Percentiles rank a stretch among this genome's conserved stretches.
These are phyloP conservation scores for Solanum piurae DNA, from an alignment of 257 asterid genomes.

Conservation along the genomic window DNA sequence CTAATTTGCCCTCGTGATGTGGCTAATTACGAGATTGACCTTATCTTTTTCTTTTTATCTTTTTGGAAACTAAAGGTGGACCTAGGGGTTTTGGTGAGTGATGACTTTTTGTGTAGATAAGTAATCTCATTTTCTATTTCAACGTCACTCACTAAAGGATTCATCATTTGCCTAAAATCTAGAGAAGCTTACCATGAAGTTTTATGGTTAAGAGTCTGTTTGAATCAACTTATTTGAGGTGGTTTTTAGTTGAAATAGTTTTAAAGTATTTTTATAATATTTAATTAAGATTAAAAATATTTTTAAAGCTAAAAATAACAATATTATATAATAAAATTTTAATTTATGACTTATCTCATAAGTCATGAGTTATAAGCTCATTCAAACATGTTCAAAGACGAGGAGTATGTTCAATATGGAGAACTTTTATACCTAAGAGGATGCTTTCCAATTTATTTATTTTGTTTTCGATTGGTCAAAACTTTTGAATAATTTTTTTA, in stretches of 20 bases:
- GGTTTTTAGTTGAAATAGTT: no score
- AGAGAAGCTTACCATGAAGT: background rate
- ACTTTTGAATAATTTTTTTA: no score
- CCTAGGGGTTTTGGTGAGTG: background rate
- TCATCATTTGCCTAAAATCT: background rate
- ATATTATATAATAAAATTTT: no score
- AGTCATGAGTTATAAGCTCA: no score
- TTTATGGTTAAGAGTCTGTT: background rate
- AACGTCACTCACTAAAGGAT: slow-evolving; percentile 4
- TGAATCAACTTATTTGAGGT: no score
- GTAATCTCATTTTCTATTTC: slow-evolving; percentile 12
- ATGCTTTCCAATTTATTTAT: no score
- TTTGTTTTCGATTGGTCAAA: no score
- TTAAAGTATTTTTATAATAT: no score
- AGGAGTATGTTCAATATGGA: background rate
- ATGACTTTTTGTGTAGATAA: background rate
- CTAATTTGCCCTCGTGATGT: slow-evolving; percentile 5
- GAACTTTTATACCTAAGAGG: background rate
- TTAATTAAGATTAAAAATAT: no score
- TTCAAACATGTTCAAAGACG: background rate
- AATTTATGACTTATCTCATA: no score
- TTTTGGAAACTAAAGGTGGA: background rate
- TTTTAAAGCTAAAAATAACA: no score
- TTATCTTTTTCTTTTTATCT: background rate
- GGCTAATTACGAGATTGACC: background rate